Evolutionary conservation across 768 basidiomycete species (phyloP).

Genomic region (Epithele typhae): DNA sequence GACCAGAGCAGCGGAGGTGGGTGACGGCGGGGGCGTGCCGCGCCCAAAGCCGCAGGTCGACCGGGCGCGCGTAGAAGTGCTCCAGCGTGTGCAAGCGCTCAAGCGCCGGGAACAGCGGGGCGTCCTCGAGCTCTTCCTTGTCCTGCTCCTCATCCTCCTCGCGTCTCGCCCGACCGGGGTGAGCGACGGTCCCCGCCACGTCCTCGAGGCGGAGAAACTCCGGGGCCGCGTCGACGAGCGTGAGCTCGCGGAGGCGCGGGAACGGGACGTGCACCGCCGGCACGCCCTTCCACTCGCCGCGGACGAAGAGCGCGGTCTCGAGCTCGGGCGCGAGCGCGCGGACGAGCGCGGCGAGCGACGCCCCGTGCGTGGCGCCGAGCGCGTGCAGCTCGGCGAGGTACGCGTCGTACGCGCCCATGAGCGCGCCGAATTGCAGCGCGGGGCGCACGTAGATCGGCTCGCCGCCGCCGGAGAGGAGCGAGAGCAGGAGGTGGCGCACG

Average conservation of each 20-base stretch:
- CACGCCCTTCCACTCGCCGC: not conserved
- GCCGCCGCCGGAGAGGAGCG: not conserved
- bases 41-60: not conserved
- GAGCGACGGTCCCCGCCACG: too few species aligned
- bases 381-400: not conserved
- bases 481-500: not conserved
- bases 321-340: not conserved
- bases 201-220: not conserved
- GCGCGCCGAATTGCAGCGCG: not conserved
- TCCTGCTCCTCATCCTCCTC: too few species aligned
- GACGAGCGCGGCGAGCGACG: not conserved
- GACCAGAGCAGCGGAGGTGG: not conserved
- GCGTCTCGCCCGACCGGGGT: too few species aligned
- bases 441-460: not conserved
- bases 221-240: not conserved
- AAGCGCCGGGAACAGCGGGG: not conserved
- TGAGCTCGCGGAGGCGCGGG: conserved; percentile 1
- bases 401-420: not conserved
- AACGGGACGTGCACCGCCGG: not conserved
- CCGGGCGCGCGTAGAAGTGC: not conserved
- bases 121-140: not conserved
- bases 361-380: not conserved
- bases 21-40: not conserved
- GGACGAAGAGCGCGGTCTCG: not conserved
- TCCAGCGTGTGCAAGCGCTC: not conserved